These are phyloP conservation scores for Pichia thaimueangensis DNA, from an alignment of 805 yeast genomes.

Conservation along the genomic window DNA sequence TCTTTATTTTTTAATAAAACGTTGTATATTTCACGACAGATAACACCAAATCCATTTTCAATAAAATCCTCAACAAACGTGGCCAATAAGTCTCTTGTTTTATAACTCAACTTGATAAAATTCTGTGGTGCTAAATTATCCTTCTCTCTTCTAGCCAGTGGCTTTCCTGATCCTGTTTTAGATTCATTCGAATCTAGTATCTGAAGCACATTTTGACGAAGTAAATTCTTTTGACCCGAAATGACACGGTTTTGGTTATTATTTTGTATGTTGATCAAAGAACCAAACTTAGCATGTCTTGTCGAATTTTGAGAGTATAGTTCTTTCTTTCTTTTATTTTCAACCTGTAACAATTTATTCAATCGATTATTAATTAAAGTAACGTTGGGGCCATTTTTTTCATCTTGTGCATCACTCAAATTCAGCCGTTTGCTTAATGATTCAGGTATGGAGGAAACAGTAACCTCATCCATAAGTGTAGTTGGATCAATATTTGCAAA, in stretches of 20 bases:
- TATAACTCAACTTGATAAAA: neutral
- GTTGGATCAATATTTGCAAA: slow-evolving; percentile 49
- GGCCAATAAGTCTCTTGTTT: slow-evolving; percentile 28
- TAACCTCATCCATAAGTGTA: slow-evolving; percentile 8
- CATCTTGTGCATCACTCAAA: slow-evolving; percentile 1
- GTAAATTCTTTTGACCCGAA: slow-evolving; percentile 56
- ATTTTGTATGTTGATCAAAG: slow-evolving; percentile 67
- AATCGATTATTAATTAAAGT: slow-evolving; percentile 29
- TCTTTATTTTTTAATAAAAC: slow-evolving; percentile 25
- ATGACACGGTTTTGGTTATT: slow-evolving; percentile 50
- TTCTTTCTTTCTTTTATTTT: slow-evolving; percentile 42
- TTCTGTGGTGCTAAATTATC: slow-evolving; percentile 1
- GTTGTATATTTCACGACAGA: slow-evolving; percentile 46
- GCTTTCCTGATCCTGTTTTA: slow-evolving; percentile 28
- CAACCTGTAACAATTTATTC: slow-evolving; percentile 51
- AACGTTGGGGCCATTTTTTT: neutral
- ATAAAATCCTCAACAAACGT: slow-evolving; percentile 52
- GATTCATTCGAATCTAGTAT: slow-evolving; percentile 59
- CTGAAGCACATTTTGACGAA: slow-evolving; percentile 43
- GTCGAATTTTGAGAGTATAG: slow-evolving; percentile 21
- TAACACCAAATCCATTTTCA: slow-evolving; percentile 69
- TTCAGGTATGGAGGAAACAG: neutral
- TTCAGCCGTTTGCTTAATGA: neutral
- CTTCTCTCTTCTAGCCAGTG: slow-evolving; percentile 33
- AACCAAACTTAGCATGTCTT: slow-evolving; percentile 89